phyloP scores from a whole-genome alignment of 108 stramenopile species.

The Stephanodiscus triporus region DNA sequence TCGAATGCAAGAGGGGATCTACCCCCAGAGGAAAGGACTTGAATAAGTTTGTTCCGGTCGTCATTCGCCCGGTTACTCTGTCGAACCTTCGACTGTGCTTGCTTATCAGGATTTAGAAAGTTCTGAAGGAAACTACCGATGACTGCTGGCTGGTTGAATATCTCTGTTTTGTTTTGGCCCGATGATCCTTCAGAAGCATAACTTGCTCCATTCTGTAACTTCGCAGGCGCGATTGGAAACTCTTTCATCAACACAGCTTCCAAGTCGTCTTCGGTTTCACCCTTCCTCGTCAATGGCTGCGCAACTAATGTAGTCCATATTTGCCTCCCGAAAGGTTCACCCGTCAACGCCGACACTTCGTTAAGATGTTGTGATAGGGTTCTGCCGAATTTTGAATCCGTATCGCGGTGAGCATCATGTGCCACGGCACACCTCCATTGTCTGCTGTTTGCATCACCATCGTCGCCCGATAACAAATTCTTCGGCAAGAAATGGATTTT shows the following conservation, averaged over 20 bases:
- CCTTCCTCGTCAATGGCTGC: constrained; percentile 6
- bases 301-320: constrained; percentile 60
- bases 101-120: constrained; percentile 13
- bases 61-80: constrained; percentile 2
- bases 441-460: constrained; percentile 5
- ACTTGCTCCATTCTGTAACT: not conserved
- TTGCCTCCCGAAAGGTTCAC: constrained; percentile 82
- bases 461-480: constrained; percentile 11
- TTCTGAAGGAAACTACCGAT: constrained; percentile 16
- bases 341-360: constrained; percentile 50
- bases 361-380: constrained; percentile 2
- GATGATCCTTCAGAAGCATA: not conserved
- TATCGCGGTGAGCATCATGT: constrained; percentile 72
- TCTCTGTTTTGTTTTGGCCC: constrained; percentile 8
- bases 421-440: constrained; percentile 75
- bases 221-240: constrained; percentile 3
- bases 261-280: constrained; percentile 36
- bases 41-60: constrained; percentile 28
- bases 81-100: not conserved
- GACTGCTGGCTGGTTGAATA: not conserved
- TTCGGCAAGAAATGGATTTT: constrained; percentile 16
- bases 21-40: constrained; percentile 66
- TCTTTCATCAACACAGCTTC: constrained; percentile 24
- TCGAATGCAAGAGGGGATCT: constrained; percentile 63
- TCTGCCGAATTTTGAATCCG: constrained; percentile 37